Percentiles rank a stretch among this genome's conserved stretches.
Evolutionary conservation across 768 basidiomycete species (phyloP).

Genomic region (Tulasnella sp.): DNA sequence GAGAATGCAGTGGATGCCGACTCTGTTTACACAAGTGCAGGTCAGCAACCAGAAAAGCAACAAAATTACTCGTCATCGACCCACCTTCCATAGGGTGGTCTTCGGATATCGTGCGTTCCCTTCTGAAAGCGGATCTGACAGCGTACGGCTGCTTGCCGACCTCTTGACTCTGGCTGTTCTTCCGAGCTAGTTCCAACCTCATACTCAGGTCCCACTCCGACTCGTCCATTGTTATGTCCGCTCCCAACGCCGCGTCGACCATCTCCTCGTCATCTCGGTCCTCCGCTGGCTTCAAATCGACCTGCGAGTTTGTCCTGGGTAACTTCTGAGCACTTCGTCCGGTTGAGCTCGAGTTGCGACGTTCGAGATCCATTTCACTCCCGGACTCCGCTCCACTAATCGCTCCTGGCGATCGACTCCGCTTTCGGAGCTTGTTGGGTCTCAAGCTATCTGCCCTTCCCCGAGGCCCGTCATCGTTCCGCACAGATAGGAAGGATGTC

Average conservation of each 20-base stretch:
- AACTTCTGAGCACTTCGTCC: background rate
- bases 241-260: constrained; percentile 12
- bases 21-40: background rate
- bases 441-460: constrained; percentile 40
- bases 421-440: constrained; percentile 41
- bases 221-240: constrained; percentile 46
- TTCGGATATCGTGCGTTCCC: constrained; percentile 8
- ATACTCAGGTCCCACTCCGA: constrained; percentile 74
- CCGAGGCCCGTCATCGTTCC: constrained; percentile 47
- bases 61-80: background rate
- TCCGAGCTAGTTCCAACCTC: constrained; percentile 75
- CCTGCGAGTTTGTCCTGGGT: background rate
- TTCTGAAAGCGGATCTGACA: background rate
- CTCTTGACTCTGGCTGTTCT: constrained; percentile 73
- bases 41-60: background rate
- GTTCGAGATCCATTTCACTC: constrained; percentile 17
- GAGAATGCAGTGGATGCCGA: constrained; percentile 2
- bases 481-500: constrained; percentile 43
- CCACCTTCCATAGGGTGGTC: constrained; percentile 22
- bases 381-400: constrained; percentile 26
- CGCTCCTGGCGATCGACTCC: constrained; percentile 40
- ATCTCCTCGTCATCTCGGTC: constrained; percentile 7
- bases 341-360: background rate
- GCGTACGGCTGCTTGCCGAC: background rate
- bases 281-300: background rate